Evolutionary conservation across 106 monocot species (phyloP).

Genomic region (Phalaenopsis aphrodite): DNA sequence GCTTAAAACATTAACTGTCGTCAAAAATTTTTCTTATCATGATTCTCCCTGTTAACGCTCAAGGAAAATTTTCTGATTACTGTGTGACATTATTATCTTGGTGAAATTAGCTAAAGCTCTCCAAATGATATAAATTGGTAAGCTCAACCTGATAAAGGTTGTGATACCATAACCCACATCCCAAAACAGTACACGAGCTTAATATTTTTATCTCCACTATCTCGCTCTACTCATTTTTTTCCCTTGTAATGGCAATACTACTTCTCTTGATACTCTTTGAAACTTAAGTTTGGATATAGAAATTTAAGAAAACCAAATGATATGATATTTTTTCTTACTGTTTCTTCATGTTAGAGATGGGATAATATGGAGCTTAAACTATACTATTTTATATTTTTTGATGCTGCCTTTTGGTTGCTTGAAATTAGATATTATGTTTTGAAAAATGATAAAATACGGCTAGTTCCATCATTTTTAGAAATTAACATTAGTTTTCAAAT

Average conservation of each 20-base stretch:
- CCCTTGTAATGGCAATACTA: neutral
- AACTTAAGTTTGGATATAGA: neutral
- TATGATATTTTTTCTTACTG: neutral
- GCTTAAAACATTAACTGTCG: neutral
- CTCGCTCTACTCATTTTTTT: neutral
- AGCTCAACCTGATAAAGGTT: neutral
- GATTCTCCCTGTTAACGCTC: neutral
- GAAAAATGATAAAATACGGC: neutral
- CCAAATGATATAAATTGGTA: neutral
- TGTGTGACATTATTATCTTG: neutral
- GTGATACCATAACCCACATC: neutral
- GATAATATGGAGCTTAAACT: neutral
- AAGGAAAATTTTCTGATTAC: neutral
- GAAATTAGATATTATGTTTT: conserved; percentile 1
- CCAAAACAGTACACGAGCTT: neutral
- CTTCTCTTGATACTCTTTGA: neutral
- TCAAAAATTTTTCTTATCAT: neutral
- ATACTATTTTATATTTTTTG: neutral
- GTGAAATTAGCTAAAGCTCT: neutral
- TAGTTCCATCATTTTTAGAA: neutral
- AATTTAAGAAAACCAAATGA: neutral
- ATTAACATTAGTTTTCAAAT: neutral
- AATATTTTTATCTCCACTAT: neutral
- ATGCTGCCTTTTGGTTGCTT: neutral
- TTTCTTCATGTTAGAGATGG: neutral